Conservation (phyloP, 768 basidiomycete genomes). For the Trametes gibbosa region DNA sequence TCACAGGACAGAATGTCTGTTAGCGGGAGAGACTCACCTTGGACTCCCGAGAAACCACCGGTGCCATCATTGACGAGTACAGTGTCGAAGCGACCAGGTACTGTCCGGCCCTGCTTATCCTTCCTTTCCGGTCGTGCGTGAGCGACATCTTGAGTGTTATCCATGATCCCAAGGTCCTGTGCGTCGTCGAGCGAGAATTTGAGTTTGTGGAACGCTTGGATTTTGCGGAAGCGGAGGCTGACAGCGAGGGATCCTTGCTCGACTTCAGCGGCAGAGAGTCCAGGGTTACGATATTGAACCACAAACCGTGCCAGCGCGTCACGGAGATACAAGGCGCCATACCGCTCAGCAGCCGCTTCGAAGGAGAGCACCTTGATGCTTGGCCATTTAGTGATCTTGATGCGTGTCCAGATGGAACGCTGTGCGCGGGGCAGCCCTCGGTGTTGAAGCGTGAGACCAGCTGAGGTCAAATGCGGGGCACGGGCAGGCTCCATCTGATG, state of each 20-base stretch:
- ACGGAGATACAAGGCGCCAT: not conserved
- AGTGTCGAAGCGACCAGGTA: constrained; percentile 35
- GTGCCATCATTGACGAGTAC: constrained; percentile 25
- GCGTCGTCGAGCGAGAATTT: constrained; percentile 27
- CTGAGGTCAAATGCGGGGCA: too few species aligned
- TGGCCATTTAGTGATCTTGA: not conserved
- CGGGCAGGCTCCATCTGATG: too few species aligned
- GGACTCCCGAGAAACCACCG: not conserved
- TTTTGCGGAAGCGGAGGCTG: constrained; percentile 22
- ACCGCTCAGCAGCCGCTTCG: not conserved
- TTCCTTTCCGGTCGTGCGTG: constrained; percentile 23
- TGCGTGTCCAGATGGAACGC: not conserved
- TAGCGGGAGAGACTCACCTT: constrained; percentile 16
- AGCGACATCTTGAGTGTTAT: constrained; percentile 29
- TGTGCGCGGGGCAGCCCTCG: too few species aligned
- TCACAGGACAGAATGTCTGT: too few species aligned
- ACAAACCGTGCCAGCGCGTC: constrained; percentile 2
- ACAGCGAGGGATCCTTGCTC: not conserved
- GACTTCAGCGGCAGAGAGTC: not conserved
- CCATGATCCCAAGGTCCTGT: constrained; percentile 17
- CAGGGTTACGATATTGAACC: not conserved
- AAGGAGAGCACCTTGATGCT: not conserved
- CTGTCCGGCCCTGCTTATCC: constrained; percentile 7
- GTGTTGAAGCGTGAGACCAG: too few species aligned
- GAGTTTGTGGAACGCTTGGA: constrained; percentile 33